Percentiles rank a stretch among this genome's conserved stretches.
Evolutionary conservation across 2,329 filamentous ascomycete genomes (phyloP).

Genomic region (Curvularia verruculosa): DNA sequence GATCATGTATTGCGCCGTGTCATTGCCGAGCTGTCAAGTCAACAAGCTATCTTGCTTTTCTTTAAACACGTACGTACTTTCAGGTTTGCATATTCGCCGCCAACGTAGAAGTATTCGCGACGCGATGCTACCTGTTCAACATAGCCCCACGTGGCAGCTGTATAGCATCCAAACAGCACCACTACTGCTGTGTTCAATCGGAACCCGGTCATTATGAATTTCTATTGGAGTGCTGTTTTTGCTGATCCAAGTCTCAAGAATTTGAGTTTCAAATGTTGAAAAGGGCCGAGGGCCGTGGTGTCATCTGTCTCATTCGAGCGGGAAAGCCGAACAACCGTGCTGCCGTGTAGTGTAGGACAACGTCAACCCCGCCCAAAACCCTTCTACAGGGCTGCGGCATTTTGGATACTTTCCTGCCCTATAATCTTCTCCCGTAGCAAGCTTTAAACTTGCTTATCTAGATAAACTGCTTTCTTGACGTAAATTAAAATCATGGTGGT

Average conservation of each 20-base stretch:
- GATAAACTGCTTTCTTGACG: too few relatives aligned
- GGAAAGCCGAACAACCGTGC: background rate
- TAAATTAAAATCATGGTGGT: too few relatives aligned
- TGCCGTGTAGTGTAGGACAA: too few relatives aligned
- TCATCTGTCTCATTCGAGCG: background rate
- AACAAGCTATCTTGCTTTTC: background rate
- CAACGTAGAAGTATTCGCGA: slow-evolving; percentile 34
- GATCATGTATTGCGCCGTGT: slow-evolving; percentile 8
- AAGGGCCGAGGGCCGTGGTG: background rate
- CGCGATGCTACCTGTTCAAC: background rate
- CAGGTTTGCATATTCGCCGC: slow-evolving; percentile 30
- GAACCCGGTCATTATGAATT: background rate
- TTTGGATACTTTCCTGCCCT: background rate
- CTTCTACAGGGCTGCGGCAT: background rate
- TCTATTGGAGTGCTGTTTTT: background rate
- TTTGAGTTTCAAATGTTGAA: too few relatives aligned
- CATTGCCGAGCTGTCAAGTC: background rate
- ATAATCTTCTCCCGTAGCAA: too few relatives aligned
- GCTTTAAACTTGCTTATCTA: too few relatives aligned
- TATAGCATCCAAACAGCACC: background rate
- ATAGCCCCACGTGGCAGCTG: background rate
- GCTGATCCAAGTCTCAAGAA: background rate
- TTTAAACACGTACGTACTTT: slow-evolving; percentile 15
- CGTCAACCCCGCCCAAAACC: background rate
- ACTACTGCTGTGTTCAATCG: background rate